Evolutionary conservation across 2,329 filamentous ascomycete species (phyloP), one percentile per base, ranked within the genome.

Genomic region (Aureobasidium namibiae): DNA sequence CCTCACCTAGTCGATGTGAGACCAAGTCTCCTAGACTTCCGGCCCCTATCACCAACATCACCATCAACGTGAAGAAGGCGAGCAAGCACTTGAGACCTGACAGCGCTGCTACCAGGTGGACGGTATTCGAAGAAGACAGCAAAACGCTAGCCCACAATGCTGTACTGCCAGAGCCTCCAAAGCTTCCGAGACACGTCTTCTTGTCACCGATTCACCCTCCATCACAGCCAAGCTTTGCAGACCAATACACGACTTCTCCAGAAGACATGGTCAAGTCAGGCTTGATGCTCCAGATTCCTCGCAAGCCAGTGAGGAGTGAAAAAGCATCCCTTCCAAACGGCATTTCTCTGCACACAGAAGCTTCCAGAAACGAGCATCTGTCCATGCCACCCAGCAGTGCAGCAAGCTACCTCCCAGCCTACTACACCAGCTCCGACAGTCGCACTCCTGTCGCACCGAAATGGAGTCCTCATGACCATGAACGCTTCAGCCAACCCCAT

Each of bases 81-180:
- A 56, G 39, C 24, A 45, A 39, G 21, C 54, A 44, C 14, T 31
- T 41, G n/a, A 34, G 64, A 52, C 62, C 60, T 10, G 60, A 62
- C 14, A 64, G 53, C 16, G 42, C 63, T 10, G 61, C 62, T n/a
- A 68, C 66, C 9, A 64, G 64, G 41, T 66, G 64, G 14, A 71
- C 70, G 14, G 60, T 70, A 2, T 70, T 72, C 44, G 70, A 72
- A 42, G 70, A 72, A 48, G 67, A 72, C 36, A 65, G 71, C 41
- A 62, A 61, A 33, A 57, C 61, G 1, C 59, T 64, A 18, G 46
- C 49, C 10, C 18, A 64, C 8, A 49, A 57, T 11, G 60, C 18
- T 10, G 56, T 42, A 21, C 48, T 61, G n/a, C 59, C 59, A 21
- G 56, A 29, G 10, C 42, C 34, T 18, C 54, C 54, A 14, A 21